Percentiles rank a stretch among this genome's conserved stretches.
Conservation (phyloP, 2,329 filamentous ascomycete species). For the Penicillium sp. region DNA sequence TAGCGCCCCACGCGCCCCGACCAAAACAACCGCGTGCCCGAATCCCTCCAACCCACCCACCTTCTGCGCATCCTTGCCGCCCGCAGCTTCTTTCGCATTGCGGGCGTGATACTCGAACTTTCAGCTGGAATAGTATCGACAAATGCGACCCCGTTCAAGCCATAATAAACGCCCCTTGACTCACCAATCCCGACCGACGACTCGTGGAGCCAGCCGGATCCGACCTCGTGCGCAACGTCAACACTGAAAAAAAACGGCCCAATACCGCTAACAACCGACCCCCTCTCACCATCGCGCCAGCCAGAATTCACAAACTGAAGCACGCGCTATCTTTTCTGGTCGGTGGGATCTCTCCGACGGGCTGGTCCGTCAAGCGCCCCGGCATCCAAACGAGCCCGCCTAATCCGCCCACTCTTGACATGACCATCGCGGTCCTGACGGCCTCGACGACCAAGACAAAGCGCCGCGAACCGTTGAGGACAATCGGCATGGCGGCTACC, state of each 20-base stretch:
- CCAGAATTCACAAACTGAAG: background rate
- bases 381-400: slow-evolving; percentile 36
- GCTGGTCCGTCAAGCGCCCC: slow-evolving; percentile 22
- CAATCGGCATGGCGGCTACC: slow-evolving; percentile 44
- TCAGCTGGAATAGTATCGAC: background rate
- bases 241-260: slow-evolving; percentile 13
- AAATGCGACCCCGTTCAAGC: background rate
- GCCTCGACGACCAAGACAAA: slow-evolving; percentile 40
- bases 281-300: background rate
- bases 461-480: slow-evolving; percentile 43
- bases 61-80: slow-evolving; percentile 30
- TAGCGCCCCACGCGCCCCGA: slow-evolving; percentile 46
- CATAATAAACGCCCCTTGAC: background rate
- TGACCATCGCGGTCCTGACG: slow-evolving; percentile 45
- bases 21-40: slow-evolving; percentile 47
- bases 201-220: slow-evolving; percentile 1
- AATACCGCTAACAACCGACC: slow-evolving; percentile 6
- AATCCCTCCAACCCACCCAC: slow-evolving; percentile 31
- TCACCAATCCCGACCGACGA: slow-evolving; percentile 1
- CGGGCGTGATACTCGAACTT: slow-evolving; percentile 15
- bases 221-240: slow-evolving; percentile 10
- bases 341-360: background rate
- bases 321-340: slow-evolving; percentile 10
- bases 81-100: slow-evolving; percentile 24
- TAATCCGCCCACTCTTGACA: slow-evolving; percentile 33